Base-by-base conservation (phyloP, 352 stramenopile species). In the Phytophthora litchii region DNA sequence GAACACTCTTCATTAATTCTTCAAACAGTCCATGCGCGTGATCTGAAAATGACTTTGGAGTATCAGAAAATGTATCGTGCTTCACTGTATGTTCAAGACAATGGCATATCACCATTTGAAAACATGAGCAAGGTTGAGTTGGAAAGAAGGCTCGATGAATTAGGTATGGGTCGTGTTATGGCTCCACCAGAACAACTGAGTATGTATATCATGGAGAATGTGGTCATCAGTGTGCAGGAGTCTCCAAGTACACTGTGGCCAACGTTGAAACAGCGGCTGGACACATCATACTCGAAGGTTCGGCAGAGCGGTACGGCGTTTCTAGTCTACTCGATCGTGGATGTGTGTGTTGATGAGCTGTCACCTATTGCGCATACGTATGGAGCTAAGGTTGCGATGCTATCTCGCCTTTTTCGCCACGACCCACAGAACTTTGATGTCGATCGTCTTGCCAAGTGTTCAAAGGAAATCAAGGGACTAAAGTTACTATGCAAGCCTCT, bases 261-360 rank as follows among this genome's bases (percentile, higher is more conserved):
- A 6, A 75, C 78, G 2, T 67, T 92, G 17, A 91, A 93, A 43
- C 52, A 74, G 0, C 74, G 81, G 4, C 49, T 92, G 27, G 76
- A 89, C 36, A 89, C 76, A 13, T 92, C 83, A 19, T 94, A 94
- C 72, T 92, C 83, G 5, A 90, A 92, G 52, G 75, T 94, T 44
- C 83, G 85, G 5, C 87, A 95, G 64, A 84, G 88, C 46, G 80
- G 81, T 17, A 66, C 84, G 2, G 57, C 65, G 8, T 94, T 95
- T 52, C 56, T 94, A 11, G 76, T 87, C 4, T 88, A 94, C 53
- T 79, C 86, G 17, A 89, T 96, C 35, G 63, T 96, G 4, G 87
- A 96, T 57, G 83, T 80, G 10, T 88, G 86, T 11, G 86, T 94
- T 11, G 86, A 95, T 42, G 83, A 93, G 37, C 54, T 94, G 36